Evolutionary conservation across 2,329 filamentous ascomycete genomes (phyloP).

Genomic region (Daldinia sp.): DNA sequence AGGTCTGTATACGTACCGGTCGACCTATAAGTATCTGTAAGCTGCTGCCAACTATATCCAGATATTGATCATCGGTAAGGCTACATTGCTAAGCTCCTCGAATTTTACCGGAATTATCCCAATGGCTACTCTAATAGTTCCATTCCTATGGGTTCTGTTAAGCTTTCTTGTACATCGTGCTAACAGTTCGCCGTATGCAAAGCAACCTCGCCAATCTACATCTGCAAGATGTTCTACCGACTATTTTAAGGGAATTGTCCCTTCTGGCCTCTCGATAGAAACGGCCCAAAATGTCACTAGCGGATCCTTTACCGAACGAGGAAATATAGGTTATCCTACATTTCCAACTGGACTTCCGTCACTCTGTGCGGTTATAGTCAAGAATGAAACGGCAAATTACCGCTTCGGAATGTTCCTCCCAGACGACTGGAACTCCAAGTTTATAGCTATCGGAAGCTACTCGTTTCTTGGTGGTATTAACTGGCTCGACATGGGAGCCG

Average conservation of each 20-base stretch:
- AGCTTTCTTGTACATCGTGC: slow-evolving; percentile 20
- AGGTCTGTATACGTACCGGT: neutral
- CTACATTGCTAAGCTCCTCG: neutral
- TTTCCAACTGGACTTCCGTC: slow-evolving; percentile 38
- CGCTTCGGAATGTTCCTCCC: slow-evolving; percentile 46
- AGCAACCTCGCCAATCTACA: slow-evolving; percentile 31
- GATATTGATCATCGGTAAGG: slow-evolving; percentile 2
- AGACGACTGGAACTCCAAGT: slow-evolving; percentile 41
- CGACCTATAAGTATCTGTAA: slow-evolving; percentile 17
- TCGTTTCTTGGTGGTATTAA: slow-evolving; percentile 45
- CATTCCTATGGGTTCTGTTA: slow-evolving; percentile 21
- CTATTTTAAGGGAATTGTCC: slow-evolving; percentile 37
- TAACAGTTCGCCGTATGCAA: slow-evolving; percentile 12
- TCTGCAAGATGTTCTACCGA: slow-evolving; percentile 31
- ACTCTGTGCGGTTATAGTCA: slow-evolving; percentile 43
- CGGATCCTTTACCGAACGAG: slow-evolving; percentile 38
- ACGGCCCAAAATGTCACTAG: slow-evolving; percentile 38
- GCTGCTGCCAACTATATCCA: slow-evolving; percentile 3
- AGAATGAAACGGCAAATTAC: slow-evolving; percentile 41
- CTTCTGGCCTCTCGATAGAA: slow-evolving; percentile 32
- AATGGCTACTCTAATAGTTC: slow-evolving; percentile 18
- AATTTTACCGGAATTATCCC: slow-evolving; percentile 30
- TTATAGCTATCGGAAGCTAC: slow-evolving; percentile 42
- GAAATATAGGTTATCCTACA: slow-evolving; percentile 43
- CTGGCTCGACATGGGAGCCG: slow-evolving; percentile 43